Base-by-base conservation (phyloP, 352 stramenopile genomes). In the Phytophthora citrophthora region DNA sequence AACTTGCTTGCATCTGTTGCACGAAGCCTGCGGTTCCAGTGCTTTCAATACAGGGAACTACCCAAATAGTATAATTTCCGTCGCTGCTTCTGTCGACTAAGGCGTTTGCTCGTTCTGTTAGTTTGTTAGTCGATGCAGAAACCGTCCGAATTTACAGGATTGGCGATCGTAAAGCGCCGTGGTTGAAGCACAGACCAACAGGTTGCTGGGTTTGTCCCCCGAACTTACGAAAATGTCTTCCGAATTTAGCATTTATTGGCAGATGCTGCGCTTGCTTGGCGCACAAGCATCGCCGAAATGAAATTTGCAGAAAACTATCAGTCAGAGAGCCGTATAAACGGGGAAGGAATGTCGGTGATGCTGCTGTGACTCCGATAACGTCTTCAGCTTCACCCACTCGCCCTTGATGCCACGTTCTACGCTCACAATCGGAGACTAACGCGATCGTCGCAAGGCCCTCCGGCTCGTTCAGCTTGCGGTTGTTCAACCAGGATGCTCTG, bases 401-500 rank as follows among this genome's bases (percentile, higher is more conserved):
- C 36, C 56, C 32, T 67, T 71, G 46, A 46, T 64, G 53, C 38
- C 47, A 32, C 48, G 54, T 41, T 72, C 51, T 72, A 39, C 64
- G 67, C 64, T 16, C 57, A 51, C 31, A 23, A 65, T 29, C n/a
- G 26, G 32, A 58, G 31, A 53, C 46, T 65, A 57, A 68, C 54
- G 47, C 52, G 58, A 61, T 62, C 39, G 47, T 53, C 31, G 36
- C 31, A 64, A 54, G 16, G 29, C 45, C 57, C 31, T 16, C n/a
- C 20, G 27, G 29, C 38, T 64, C 46, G 24, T 56, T 62, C 45
- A 56, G 53, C 36, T 57, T 57, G 16, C 36, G 34, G 46, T 72
- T 60, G 57, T 68, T 68, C 64, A 72, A 68, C 64, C 45, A 50
- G 41, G 48, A 67, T 63, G 55, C 45, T 58, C 38, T 63, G 50